phyloP scores from a whole-genome alignment of 192 early-diverging fungal genomes.

The Coemansia sp. region DNA sequence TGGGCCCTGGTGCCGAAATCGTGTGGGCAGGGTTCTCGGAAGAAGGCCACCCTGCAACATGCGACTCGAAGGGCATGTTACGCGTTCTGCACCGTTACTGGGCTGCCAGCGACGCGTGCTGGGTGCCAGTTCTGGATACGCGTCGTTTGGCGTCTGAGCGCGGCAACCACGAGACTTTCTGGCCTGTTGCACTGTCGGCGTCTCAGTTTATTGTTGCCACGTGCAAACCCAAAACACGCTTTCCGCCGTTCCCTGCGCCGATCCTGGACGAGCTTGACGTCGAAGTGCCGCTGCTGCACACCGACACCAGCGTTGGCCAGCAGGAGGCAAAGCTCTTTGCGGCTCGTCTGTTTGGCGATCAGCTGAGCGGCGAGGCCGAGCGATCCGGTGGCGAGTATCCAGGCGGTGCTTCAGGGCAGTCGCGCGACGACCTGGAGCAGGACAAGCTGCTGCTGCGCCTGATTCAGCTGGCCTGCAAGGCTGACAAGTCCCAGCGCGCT shows the following conservation, averaged over 20 bases:
- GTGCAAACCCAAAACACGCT: conserved; percentile 52
- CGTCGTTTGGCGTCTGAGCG: conserved; percentile 25
- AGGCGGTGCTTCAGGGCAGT: conserved; percentile 22
- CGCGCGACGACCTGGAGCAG: conserved; percentile 64
- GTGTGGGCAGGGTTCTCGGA: conserved; percentile 88
- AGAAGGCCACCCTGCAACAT: conserved; percentile 67
- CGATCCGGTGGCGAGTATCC: conserved; percentile 40
- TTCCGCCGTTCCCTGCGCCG: conserved; percentile 72
- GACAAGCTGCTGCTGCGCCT: conserved; percentile 77
- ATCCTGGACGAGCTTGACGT: conserved; percentile 64
- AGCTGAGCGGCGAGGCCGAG: conserved; percentile 60
- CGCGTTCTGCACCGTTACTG: conserved; percentile 69
- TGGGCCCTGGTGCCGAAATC: conserved; percentile 62
- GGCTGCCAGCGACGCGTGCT: conserved; percentile 55
- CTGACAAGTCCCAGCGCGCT: conserved; percentile 71
- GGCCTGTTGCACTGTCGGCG: conserved; percentile 82
- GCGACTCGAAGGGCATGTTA: conserved; percentile 78
- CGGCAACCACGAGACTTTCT: conserved; percentile 64
- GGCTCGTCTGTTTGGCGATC: conserved; percentile 54
- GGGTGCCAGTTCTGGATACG: conserved; percentile 85
- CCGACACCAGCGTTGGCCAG: conserved; percentile 48
- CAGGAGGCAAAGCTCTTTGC: conserved; percentile 58
- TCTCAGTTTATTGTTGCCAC: conserved; percentile 69
- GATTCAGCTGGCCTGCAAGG: conserved; percentile 83
- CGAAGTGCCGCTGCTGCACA: conserved; percentile 63